Evolutionary conservation across 192 early-diverging fungal genomes (phyloP), one percentile per base, ranked within the genome.

Genomic region (Dispira parvispora): DNA sequence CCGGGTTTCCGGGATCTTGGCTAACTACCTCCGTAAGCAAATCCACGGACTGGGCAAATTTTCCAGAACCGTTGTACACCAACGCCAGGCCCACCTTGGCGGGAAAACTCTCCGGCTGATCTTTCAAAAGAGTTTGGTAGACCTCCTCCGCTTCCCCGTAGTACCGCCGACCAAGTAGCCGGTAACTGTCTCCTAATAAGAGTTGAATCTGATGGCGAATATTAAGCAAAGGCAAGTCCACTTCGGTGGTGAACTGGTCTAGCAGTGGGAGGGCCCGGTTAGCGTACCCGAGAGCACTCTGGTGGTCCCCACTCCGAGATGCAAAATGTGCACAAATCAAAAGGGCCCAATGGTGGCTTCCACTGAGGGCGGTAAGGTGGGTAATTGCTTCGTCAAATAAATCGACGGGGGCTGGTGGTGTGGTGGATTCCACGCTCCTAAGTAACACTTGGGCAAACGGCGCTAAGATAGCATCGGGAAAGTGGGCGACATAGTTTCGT

Each of bases 41-140:
- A 32, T 64, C 46, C 8, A 65, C 69, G 3, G 88, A 80, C 46
- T 88, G 83, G 16, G 75, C 78, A 23, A 65, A 76, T 32, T 76
- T 71, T 8, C 75, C 70, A 52, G 85, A 65, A 16, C 70, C 67
- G 8, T 63, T 75, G 8, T 80, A 64, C 12, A 82, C 75, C 13
- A 82, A 65, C 0, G 88, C 86, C 32, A 80, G 52, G 21, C 83
- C 82, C 73, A 79, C 66, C 57, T 67, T 25, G 55, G 85, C 84
- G 0, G 61, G 62, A 6, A 71, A 63, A 38, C 80, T 70, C 12
- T 76, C 67, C 1, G 70, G 62, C 12, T 71, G 71, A 14, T 62
- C 57, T 16, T 70, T 66, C 23, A 86, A 55, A 23, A 84, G 76
- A 25, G 70, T 68, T 8, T 77, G 72, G 58, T 82, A 89, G 2